A percentile compares a stretch with the other conserved stretches of the same genome.
Conservation (phyloP, 192 early-diverging fungal species). For the Lobosporangium transversale region DNA sequence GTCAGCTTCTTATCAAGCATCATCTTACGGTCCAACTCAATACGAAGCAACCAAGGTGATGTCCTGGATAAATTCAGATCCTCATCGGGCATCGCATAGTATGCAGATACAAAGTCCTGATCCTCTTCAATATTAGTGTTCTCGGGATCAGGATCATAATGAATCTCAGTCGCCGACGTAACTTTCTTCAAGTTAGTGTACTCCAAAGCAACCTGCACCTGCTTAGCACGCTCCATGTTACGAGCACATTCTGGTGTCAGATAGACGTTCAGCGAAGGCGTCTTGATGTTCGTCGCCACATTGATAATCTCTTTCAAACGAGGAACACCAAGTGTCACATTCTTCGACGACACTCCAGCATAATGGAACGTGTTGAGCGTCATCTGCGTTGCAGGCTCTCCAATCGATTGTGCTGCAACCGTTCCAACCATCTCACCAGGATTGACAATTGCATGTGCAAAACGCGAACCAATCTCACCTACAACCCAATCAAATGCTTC, state of each 20-base stretch:
- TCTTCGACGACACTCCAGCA: slow-evolving; percentile 97
- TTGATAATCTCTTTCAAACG: slow-evolving; percentile 99
- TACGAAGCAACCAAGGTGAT: slow-evolving; percentile 82
- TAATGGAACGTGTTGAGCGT: slow-evolving; percentile 99
- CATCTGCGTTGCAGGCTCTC: slow-evolving; percentile 99
- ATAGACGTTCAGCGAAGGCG: slow-evolving; percentile 85
- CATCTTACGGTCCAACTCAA: slow-evolving; percentile 80
- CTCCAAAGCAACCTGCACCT: slow-evolving; percentile 87
- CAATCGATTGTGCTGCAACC: slow-evolving; percentile 98
- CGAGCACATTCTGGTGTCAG: slow-evolving; percentile 74
- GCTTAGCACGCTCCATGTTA: slow-evolving; percentile 86
- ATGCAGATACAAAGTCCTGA: slow-evolving; percentile 87
- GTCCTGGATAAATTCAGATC: slow-evolving; percentile 66
- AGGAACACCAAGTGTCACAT: slow-evolving; percentile 97
- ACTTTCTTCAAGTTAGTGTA: slow-evolving; percentile 91
- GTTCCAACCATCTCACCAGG: slow-evolving; percentile 99
- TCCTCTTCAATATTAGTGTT: slow-evolving; percentile 88
- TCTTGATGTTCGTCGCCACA: slow-evolving; percentile 96
- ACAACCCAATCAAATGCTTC: slow-evolving; percentile 95
- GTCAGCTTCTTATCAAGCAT: slow-evolving; percentile 91
- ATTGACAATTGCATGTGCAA: slow-evolving; percentile 89
- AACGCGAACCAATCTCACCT: slow-evolving; percentile 92
- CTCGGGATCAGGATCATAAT: slow-evolving; percentile 92
- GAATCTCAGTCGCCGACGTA: slow-evolving; percentile 90
- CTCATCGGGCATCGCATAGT: slow-evolving; percentile 84